Percentiles rank a stretch among this genome's conserved stretches.
These are phyloP conservation scores for Starmera dryadoides DNA, from an alignment of 805 yeast genomes.

Conservation along the genomic window DNA sequence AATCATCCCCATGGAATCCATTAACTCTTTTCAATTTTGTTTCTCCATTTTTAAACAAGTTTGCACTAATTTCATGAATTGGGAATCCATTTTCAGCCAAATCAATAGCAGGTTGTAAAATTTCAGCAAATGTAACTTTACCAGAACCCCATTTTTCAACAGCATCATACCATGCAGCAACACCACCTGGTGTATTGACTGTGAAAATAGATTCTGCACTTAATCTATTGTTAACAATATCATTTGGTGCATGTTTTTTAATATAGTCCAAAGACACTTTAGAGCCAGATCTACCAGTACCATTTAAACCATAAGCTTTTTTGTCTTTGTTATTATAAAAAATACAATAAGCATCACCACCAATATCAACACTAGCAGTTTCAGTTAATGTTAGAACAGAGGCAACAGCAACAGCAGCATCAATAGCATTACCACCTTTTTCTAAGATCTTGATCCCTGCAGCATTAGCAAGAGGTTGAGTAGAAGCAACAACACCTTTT, in stretches of 20 bases:
- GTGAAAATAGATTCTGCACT: slow-evolving; percentile 47
- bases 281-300: slow-evolving; percentile 65
- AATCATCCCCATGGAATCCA: slow-evolving; percentile 21
- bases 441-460: slow-evolving; percentile 63
- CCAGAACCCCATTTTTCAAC: slow-evolving; percentile 68
- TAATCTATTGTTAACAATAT: slow-evolving; percentile 41
- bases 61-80: slow-evolving; percentile 51
- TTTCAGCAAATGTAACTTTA: slow-evolving; percentile 47
- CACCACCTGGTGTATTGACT: slow-evolving; percentile 72
- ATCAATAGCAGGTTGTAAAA: slow-evolving; percentile 58
- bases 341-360: slow-evolving; percentile 62
- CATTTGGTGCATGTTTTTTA: slow-evolving; percentile 29
- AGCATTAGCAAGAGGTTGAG: slow-evolving; percentile 72
- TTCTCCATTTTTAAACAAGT: slow-evolving; percentile 38
- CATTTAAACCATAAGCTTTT: slow-evolving; percentile 61
- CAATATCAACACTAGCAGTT: slow-evolving; percentile 57
- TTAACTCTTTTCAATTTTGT: slow-evolving; percentile 29
- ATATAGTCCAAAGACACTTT: slow-evolving; percentile 41
- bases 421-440: slow-evolving; percentile 68
- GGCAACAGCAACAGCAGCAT: slow-evolving; percentile 54
- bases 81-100: slow-evolving; percentile 65
- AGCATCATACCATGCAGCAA: slow-evolving; percentile 76
- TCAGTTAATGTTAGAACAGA: slow-evolving; percentile 50
- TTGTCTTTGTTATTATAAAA: slow-evolving; percentile 43
- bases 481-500: slow-evolving; percentile 65